phyloP scores from a whole-genome alignment of 257 asterid genomes.

The Solanum megistacrolobum region DNA sequence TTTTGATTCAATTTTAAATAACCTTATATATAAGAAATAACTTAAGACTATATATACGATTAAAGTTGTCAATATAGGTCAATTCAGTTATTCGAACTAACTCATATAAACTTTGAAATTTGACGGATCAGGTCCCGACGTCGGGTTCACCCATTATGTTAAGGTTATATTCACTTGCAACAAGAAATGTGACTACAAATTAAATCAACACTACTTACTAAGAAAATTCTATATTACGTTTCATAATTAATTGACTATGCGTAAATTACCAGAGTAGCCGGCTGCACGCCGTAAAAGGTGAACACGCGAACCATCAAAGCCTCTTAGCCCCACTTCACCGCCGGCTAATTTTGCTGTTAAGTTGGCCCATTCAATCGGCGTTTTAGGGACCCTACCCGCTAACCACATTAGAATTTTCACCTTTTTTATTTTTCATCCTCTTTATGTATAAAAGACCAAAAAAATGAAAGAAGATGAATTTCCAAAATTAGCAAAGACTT shows the following conservation, averaged over 20 bases:
- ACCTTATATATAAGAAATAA: too few species aligned
- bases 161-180: not conserved
- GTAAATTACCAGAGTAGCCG: not conserved
- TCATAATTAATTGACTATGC: not conserved
- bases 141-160: not conserved
- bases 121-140: not conserved
- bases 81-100: not conserved
- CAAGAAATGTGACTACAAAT: not conserved
- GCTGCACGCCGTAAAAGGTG: constrained; percentile 11
- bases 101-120: too few species aligned
- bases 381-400: not conserved
- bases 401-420: not conserved
- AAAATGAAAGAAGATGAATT: not conserved
- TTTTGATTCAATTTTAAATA: too few species aligned
- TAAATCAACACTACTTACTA: not conserved
- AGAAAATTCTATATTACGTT: not conserved
- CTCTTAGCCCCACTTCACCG: constrained; percentile 9
- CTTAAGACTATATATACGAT: too few species aligned
- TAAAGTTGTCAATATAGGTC: too few species aligned
- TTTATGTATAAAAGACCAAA: not conserved
- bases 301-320: constrained; percentile 14
- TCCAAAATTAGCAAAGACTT: not conserved
- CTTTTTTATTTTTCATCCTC: not conserved
- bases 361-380: not conserved
- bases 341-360: constrained; percentile 2